Base-by-base conservation (phyloP, 495 filamentous ascomycete genomes). In the Penicillium simplicissimum region DNA sequence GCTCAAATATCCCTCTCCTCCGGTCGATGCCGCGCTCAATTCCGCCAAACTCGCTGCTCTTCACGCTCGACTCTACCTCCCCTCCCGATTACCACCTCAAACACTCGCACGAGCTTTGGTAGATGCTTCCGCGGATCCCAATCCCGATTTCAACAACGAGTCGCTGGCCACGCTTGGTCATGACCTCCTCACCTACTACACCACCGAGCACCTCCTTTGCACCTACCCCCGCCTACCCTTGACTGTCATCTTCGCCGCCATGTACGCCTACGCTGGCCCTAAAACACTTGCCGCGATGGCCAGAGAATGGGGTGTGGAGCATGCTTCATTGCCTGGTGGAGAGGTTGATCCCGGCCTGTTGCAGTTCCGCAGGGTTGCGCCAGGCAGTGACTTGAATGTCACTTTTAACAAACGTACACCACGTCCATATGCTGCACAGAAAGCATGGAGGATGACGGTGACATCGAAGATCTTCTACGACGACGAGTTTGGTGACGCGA, bases 271-370 rank as follows among this genome's bases (percentile, higher is more conserved):
- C 73, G 83, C 85, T 48, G 94, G 95, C 3, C 79, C 83, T 8
- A 82, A 84, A 56, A 82, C 92, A 0, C 84, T 98, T 21, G 76
- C 84, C 28, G 76, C 84, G 1, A 83, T 97, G 60, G 82, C 89
- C 0, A 76, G 80, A 36, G 90, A 93, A 75, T 98, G 95, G 94
- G 95, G 96, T 75, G 85, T 97, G 15, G 94, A 98, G 67, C 67
- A 78, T 38, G 95, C 90, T 15, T 89, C 90, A 8, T 86, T 84
- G 36, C 94, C 95, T 1, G 93, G 92, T 21, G 88, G 84, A 48
- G 91, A 98, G 75, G 94, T 98, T 57, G 93, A 98, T 73, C 90
- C 94, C 1, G 96, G 95, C 10, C 77, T 93, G n/a, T 82, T 98
- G 42, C 96, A 98, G 72, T 95, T 91, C 76, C 81, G 79, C 55